Conservation (phyloP, 768 basidiomycete genomes). For the Rubroboletus pulcherrimus region DNA sequence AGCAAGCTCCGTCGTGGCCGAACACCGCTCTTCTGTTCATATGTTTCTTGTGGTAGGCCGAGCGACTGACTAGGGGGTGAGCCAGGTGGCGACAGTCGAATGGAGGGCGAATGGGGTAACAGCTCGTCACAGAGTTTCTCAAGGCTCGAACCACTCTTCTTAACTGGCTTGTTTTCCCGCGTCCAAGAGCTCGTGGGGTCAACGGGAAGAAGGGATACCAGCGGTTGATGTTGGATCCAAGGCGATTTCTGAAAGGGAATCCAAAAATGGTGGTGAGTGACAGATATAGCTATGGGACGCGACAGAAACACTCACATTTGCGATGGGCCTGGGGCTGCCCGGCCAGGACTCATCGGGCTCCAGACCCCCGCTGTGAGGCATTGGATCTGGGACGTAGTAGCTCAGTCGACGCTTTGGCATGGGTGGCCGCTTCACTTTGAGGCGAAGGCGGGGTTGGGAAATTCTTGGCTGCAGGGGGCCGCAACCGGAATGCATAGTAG, state of each 20-base stretch:
- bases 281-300: no score
- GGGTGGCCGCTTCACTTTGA: constrained; percentile 25
- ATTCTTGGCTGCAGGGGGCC: neutral
- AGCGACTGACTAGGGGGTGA: constrained; percentile 6
- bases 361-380: neutral
- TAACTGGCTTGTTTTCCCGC: neutral
- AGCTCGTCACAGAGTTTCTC: constrained; percentile 14
- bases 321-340: constrained; percentile 9
- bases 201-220: constrained; percentile 2
- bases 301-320: constrained; percentile 11
- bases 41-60: neutral
- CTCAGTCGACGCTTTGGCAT: constrained; percentile 25
- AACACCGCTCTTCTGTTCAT: neutral
- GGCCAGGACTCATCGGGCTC: constrained; percentile 11
- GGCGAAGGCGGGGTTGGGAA: constrained; percentile 20
- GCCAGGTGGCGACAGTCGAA: constrained; percentile 18
- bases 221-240: constrained; percentile 17
- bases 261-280: neutral
- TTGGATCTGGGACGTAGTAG: constrained; percentile 9
- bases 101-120: constrained; percentile 14
- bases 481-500: neutral
- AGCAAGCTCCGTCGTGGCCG: neutral
- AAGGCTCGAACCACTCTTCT: constrained; percentile 7
- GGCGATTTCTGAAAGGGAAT: neutral
- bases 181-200: neutral